Evolutionary conservation across 495 filamentous ascomycete genomes (phyloP).

Genomic region (Tuber indicum): DNA sequence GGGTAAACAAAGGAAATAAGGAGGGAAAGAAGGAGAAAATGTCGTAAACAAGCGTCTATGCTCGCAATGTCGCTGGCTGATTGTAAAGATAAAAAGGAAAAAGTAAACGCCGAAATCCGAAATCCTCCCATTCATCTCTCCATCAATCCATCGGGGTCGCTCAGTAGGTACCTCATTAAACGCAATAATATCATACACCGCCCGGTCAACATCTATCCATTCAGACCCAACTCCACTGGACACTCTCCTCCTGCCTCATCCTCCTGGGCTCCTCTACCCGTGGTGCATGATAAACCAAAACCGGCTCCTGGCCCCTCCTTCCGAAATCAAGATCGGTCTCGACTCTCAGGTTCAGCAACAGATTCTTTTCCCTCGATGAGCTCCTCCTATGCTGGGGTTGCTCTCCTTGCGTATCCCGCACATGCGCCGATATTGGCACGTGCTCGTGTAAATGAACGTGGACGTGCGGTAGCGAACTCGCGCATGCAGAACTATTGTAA

Average conservation of each 20-base stretch:
- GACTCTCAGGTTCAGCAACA: background rate
- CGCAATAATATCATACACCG: background rate
- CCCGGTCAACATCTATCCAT: background rate
- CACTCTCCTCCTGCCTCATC: background rate
- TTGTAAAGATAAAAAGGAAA: background rate
- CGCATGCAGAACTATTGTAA: background rate
- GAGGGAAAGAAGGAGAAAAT: background rate
- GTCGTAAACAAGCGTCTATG: background rate
- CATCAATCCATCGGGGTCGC: background rate
- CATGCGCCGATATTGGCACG: background rate
- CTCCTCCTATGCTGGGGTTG: background rate
- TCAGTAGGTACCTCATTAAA: background rate
- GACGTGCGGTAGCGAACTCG: background rate
- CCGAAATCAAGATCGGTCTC: background rate
- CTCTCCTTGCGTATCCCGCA: background rate
- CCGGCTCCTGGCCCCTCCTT: background rate
- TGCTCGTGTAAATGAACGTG: background rate
- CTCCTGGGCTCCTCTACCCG: background rate
- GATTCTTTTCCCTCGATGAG: background rate
- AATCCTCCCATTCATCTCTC: background rate
- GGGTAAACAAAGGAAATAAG: background rate
- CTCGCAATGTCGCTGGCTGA: background rate
- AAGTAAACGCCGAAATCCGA: background rate
- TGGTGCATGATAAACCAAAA: background rate
- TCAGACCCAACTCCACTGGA: background rate